Conservation (phyloP, 345 rosid species). For the Boechera divaricarpa region DNA sequence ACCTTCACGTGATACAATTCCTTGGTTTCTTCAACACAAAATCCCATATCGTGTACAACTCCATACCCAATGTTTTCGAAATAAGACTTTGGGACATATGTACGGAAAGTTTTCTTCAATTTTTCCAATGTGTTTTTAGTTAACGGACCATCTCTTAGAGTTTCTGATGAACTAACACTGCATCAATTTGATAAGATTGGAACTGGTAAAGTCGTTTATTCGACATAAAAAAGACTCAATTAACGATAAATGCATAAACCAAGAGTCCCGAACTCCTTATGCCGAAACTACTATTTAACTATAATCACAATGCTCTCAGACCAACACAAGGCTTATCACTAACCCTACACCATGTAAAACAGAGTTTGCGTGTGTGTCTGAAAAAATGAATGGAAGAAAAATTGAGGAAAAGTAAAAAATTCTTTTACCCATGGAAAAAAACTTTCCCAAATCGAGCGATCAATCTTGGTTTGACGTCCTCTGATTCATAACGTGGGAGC, state of each 20-base stretch:
- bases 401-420: too few species aligned
- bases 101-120: slow-evolving; percentile 45
- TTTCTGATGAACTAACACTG: slow-evolving; percentile 38
- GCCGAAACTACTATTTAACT: neutral
- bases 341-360: neutral
- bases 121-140: slow-evolving; percentile 44
- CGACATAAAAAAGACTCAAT: neutral
- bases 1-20: slow-evolving; percentile 68
- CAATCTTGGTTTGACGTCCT: too few species aligned
- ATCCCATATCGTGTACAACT: slow-evolving; percentile 53
- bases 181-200: neutral
- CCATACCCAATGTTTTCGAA: slow-evolving; percentile 43
- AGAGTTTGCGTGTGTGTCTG: neutral
- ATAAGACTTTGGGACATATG: slow-evolving; percentile 54
- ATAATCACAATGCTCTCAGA: neutral
- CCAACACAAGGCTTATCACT: neutral
- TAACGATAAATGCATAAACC: neutral
- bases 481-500: too few species aligned
- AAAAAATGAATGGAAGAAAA: too few species aligned
- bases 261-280: neutral
- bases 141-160: slow-evolving; percentile 30
- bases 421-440: too few species aligned
- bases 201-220: neutral
- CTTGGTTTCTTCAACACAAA: slow-evolving; percentile 49
- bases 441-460: too few species aligned